These are phyloP conservation scores for Blastocystis sp. DNA, from an alignment of 352 stramenopile species.

Conservation along the genomic window DNA sequence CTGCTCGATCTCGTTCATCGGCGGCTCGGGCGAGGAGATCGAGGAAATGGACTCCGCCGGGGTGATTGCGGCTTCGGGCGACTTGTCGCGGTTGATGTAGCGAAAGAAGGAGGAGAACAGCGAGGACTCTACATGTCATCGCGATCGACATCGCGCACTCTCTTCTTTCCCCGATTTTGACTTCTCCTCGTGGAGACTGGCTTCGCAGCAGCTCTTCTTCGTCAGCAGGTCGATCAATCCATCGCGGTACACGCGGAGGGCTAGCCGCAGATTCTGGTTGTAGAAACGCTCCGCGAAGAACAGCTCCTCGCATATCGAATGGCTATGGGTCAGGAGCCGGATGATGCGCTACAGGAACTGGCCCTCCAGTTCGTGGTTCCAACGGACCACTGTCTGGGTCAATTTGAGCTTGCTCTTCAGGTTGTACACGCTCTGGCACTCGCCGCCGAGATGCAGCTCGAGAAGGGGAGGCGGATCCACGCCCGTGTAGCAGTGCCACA, in stretches of 20 bases:
- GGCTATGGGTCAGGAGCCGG: neutral
- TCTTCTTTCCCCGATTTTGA: neutral
- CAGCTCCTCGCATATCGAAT: slow-evolving; percentile 41
- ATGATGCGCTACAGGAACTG: neutral
- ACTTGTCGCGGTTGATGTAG: neutral
- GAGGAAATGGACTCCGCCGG: neutral
- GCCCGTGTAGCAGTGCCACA: slow-evolving; percentile 27
- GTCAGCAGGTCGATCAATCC: neutral
- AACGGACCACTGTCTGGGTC: neutral
- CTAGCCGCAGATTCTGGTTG: neutral
- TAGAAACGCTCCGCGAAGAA: slow-evolving; percentile 8
- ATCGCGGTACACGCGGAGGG: neutral
- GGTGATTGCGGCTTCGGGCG: neutral
- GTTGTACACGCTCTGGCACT: slow-evolving; percentile 1
- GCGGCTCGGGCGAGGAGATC: neutral
- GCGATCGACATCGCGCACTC: neutral
- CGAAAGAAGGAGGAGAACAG: neutral
- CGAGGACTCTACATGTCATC: neutral
- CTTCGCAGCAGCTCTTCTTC: neutral
- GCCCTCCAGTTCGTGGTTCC: neutral
- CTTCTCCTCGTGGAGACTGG: neutral
- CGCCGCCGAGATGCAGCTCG: neutral
- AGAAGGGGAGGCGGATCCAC: neutral
- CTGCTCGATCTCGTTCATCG: neutral
- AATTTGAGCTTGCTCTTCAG: neutral